A percentile compares a stretch with the other conserved stretches of the same genome.
Evolutionary conservation across 2,329 filamentous ascomycete genomes (phyloP).

Genomic region (Fusarium armeniacum): DNA sequence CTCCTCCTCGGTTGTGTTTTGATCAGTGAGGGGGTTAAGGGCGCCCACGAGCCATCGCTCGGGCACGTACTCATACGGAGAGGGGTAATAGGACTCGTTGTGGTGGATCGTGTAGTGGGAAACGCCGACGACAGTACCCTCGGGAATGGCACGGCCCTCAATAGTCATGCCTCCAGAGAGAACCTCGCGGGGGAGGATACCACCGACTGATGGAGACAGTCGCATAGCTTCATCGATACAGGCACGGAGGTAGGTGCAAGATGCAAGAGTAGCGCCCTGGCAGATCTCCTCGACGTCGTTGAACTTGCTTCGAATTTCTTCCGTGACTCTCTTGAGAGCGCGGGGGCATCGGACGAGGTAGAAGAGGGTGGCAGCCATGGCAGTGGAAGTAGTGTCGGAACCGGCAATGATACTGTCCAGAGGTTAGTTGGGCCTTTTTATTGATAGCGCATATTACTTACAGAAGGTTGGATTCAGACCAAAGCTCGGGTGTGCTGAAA

Average conservation of each 20-base stretch:
- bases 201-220: slow-evolving; percentile 71
- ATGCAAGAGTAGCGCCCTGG: slow-evolving; percentile 63
- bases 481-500: slow-evolving; percentile 75
- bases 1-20: slow-evolving; percentile 63
- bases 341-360: slow-evolving; percentile 69
- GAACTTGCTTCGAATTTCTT: slow-evolving; percentile 68
- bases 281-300: slow-evolving; percentile 67
- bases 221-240: slow-evolving; percentile 77
- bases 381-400: slow-evolving; percentile 79
- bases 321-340: slow-evolving; percentile 62
- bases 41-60: slow-evolving; percentile 74
- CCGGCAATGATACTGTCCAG: slow-evolving; percentile 74
- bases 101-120: slow-evolving; percentile 79
- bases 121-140: slow-evolving; percentile 73
- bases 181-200: slow-evolving; percentile 72
- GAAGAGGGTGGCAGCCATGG: slow-evolving; percentile 73
- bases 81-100: slow-evolving; percentile 72
- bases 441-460: slow-evolving; percentile 51
- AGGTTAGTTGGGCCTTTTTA: slow-evolving; percentile 11
- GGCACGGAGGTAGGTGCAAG: slow-evolving; percentile 71
- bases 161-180: slow-evolving; percentile 67
- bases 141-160: slow-evolving; percentile 67
- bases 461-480: slow-evolving; percentile 78
- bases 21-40: slow-evolving; percentile 55
- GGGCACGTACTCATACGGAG: slow-evolving; percentile 70